Base-by-base conservation (phyloP, 192 early-diverging fungal genomes). In the Coemansia sp. region DNA sequence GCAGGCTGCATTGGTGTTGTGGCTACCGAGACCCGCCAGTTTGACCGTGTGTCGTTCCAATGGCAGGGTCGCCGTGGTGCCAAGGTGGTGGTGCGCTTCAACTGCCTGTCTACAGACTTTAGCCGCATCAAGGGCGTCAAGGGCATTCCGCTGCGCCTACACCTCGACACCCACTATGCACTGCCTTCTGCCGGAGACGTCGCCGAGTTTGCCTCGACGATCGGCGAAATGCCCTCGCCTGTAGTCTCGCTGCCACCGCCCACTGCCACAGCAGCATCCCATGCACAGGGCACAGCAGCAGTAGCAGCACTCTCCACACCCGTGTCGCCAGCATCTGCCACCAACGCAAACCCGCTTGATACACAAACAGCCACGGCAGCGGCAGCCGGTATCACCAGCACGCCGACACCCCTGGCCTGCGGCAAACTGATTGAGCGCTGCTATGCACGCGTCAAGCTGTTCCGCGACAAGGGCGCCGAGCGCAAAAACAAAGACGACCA, bases 91-190 rank as follows among this genome's bases (percentile, higher is more conserved):
- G 50, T 89, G 27, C 77, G 80, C 33, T 89, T 87, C 54, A 86
- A 85, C 57, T 87, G 85, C 58, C 63, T 89, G 17, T 89, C 87
- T 2, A 89, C 87, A 0, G 87, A 89, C 47, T 89, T 89, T 61
- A 86, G 83, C 35, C 60, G 84, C n/a, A 84, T 89, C 57, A 89
- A 89, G 67, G 87, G 85, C 28, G 85, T 87, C 36, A 89, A 87
- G 56, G 87, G 87, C 5, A 84, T 87, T 24, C 84, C 84, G 19
- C 66, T 89, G 20, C 77, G 87, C 9, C 57, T 75, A 30, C 72
- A 75, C 48, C 44, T 75, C 0, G 72, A 75, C 52, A 67, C 70
- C 5, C 34, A 54, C 50, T 44, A 54, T 26, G 50, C 70, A 9
- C 19, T 52, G 8, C 41, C 60, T 7, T 7, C 53, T 32, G 30